Base-by-base conservation (phyloP, 257 asterid species). In the Thymus quinquecostatus region DNA sequence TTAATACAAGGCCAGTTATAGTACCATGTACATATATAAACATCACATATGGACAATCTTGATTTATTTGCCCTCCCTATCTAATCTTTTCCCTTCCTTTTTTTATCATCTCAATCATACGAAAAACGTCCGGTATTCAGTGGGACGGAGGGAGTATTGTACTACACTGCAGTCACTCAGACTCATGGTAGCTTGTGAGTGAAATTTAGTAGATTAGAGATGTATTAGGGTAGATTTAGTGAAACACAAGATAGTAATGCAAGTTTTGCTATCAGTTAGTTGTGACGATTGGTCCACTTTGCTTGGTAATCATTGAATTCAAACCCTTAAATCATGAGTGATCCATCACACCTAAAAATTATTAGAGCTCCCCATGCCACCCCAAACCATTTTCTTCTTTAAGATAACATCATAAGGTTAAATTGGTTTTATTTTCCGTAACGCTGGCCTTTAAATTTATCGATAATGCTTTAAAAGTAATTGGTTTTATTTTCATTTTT, bases 341-440 rank as follows among this genome's bases (percentile, higher is more conserved):
- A 67, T 76, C 74, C 79, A 76, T 80, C 84, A 68, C 84, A 68
- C 78, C 84, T 68, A 72, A 66, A 80, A 67, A 67, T 68, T 63
- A 70, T 71, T 43, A 65, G 21, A 21, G 34, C 33, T 49, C 54
- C 74, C 71, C 83, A 64, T 70, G 68, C 77, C 79, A 75, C 69
- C 67, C 75, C 53, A 68, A 56, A 60, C 49, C 8, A 36, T 2
- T 1, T 55, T 30, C 14, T n/a, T 30, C 3, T 2, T n/a, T 60
- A 3, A 10, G 8, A 10, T 1, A 41, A 33, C 0, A 10, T 65
- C 1, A 9, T 11, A 44, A 43, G 41, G 28, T 45, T 38, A 27
- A 41, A 63, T 63, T 43, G 3, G 2, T 43, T 43, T 27, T 27
- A 38, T 1, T 21, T 21, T 21, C 21, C 21, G 21, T 21, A 21